A percentile compares a stretch with the other conserved stretches of the same genome.
Evolutionary conservation across 768 basidiomycete genomes (phyloP).

Genomic region (Boletus rubroflammeus): DNA sequence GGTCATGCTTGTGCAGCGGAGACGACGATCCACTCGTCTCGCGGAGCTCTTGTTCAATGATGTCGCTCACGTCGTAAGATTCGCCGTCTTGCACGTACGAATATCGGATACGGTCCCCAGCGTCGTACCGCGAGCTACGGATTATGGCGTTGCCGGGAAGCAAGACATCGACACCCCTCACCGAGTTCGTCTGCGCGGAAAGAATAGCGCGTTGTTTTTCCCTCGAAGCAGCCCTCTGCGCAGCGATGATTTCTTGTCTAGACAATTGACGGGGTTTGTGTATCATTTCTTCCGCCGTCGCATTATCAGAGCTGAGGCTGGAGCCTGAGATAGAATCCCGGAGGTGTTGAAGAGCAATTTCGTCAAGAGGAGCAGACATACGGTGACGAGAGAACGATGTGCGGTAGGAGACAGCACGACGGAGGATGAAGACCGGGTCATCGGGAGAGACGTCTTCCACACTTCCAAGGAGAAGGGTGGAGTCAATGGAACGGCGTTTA

Average conservation of each 20-base stretch:
- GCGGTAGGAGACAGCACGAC: conserved; percentile 75
- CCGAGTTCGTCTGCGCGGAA: conserved; percentile 77
- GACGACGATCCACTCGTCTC: conserved; percentile 38
- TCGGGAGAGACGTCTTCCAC: conserved; percentile 72
- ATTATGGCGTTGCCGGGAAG: conserved; percentile 82
- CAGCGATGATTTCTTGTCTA: conserved; percentile 88
- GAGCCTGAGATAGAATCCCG: conserved; percentile 61
- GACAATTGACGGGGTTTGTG: conserved; percentile 45
- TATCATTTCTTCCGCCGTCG: conserved; percentile 29
- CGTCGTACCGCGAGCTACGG: conserved; percentile 75
- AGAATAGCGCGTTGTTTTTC: conserved; percentile 86
- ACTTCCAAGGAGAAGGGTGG: conserved; percentile 63
- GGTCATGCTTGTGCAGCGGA: conserved; percentile 44
- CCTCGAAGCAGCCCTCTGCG: conserved; percentile 80
- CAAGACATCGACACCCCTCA: conserved; percentile 85
- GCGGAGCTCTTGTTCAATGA: conserved; percentile 87
- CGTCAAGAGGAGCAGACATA: conserved; percentile 76
- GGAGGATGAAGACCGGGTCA: conserved; percentile 89
- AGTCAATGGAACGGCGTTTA: conserved; percentile 87
- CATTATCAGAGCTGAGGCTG: conserved; percentile 50
- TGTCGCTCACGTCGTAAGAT: conserved; percentile 89
- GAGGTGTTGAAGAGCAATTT: conserved; percentile 71
- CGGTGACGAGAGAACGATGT: conserved; percentile 66
- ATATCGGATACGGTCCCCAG: conserved; percentile 77
- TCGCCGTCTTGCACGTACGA: conserved; percentile 94